Evolutionary conservation across 805 yeast genomes (phyloP).

Genomic region (Lachancea mirantina): DNA sequence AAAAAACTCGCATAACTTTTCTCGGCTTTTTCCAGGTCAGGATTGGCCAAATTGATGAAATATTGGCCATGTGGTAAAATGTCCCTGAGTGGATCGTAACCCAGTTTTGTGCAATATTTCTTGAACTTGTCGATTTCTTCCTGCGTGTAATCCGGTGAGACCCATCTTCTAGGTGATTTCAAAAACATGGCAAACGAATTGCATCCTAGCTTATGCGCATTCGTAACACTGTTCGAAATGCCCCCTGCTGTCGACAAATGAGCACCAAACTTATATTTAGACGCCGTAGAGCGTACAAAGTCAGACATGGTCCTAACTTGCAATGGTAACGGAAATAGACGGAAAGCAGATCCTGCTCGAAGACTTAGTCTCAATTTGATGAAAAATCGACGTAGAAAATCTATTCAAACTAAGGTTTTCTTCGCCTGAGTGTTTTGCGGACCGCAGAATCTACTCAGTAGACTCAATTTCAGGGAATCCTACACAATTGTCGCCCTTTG

Average conservation of each 20-base stretch:
- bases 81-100: slow-evolving; percentile 70
- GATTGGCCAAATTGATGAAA: slow-evolving; percentile 86
- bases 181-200: slow-evolving; percentile 87
- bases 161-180: slow-evolving; percentile 89
- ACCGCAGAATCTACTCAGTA: too few species aligned
- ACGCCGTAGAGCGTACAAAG: slow-evolving; percentile 38
- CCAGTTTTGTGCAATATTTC: slow-evolving; percentile 50
- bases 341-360: too few species aligned
- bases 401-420: too few species aligned
- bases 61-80: slow-evolving; percentile 93
- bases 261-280: slow-evolving; percentile 69
- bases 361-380: too few species aligned
- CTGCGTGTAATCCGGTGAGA: slow-evolving; percentile 62
- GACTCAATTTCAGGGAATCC: too few species aligned
- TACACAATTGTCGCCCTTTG: too few species aligned
- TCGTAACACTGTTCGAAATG: slow-evolving; percentile 55
- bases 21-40: slow-evolving; percentile 69
- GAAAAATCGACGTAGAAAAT: too few species aligned
- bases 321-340: too few species aligned
- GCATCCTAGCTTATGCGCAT: slow-evolving; percentile 47
- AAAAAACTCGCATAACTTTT: slow-evolving; percentile 72
- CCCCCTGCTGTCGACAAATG: slow-evolving; percentile 86
- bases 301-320: slow-evolving; percentile 18
- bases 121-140: slow-evolving; percentile 65
- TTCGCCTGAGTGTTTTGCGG: too few species aligned